These are phyloP conservation scores for Saururus chinensis DNA, from an alignment of 164 flowering plant genomes.

Conservation along the genomic window DNA sequence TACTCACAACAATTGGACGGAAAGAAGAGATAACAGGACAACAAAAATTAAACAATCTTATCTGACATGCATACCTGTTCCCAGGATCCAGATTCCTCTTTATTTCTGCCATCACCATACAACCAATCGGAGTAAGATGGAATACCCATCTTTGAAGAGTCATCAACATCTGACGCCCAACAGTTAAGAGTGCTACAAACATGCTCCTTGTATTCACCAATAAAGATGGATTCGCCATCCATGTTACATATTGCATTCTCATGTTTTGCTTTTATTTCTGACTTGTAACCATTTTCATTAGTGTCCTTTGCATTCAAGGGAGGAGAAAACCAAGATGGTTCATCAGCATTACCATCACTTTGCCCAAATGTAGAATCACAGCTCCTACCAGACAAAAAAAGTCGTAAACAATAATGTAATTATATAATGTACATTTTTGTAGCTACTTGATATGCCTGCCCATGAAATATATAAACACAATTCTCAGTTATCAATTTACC, in stretches of 20 bases:
- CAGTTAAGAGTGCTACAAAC: constrained; percentile 11
- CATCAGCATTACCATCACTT: constrained; percentile 36
- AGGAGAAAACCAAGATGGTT: constrained; percentile 54
- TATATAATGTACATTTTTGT: too few species aligned
- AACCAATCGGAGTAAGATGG: constrained; percentile 16
- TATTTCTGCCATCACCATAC: constrained; percentile 17
- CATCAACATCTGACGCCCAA: constrained; percentile 13
- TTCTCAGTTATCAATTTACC: too few species aligned
- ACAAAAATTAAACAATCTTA: neutral
- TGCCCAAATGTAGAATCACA: constrained; percentile 72
- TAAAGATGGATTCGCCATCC: neutral
- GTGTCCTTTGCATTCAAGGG: constrained; percentile 31
- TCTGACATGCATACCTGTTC: constrained; percentile 26
- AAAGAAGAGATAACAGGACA: neutral
- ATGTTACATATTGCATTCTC: neutral
- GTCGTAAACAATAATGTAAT: neutral
- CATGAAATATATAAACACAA: too few species aligned
- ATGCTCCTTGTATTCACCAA: constrained; percentile 12
- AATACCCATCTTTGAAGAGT: constrained; percentile 12
- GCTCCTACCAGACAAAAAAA: constrained; percentile 29
- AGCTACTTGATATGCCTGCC: too few species aligned
- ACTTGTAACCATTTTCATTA: constrained; percentile 33
- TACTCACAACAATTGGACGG: neutral
- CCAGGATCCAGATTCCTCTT: constrained; percentile 14
- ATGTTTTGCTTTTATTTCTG: constrained; percentile 19